These are phyloP conservation scores for Cyclocybe cylindracea DNA, from an alignment of 768 basidiomycete genomes.

Conservation along the genomic window DNA sequence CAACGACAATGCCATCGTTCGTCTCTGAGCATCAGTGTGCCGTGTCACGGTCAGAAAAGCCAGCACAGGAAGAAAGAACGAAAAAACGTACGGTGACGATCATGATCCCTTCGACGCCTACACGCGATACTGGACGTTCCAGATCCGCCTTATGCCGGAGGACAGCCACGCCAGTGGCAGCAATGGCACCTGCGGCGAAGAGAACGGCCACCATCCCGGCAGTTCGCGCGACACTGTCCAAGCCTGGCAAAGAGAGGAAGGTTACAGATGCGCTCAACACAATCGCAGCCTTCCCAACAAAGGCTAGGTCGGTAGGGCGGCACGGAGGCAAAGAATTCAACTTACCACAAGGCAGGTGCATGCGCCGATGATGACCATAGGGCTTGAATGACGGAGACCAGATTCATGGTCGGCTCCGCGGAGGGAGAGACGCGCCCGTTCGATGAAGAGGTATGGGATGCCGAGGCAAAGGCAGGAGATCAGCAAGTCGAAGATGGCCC, in stretches of 20 bases:
- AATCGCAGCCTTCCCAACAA: slow-evolving; percentile 63
- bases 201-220: slow-evolving; percentile 69
- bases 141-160: slow-evolving; percentile 71
- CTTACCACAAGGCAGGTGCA: slow-evolving; percentile 67
- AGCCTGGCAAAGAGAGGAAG: slow-evolving; percentile 74
- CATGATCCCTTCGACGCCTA: slow-evolving; percentile 60
- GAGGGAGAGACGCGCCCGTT: slow-evolving; percentile 40
- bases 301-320: slow-evolving; percentile 12
- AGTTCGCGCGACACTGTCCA: slow-evolving; percentile 64
- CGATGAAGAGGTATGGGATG: slow-evolving; percentile 75
- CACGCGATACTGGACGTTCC: slow-evolving; percentile 46
- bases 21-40: slow-evolving; percentile 37
- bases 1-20: slow-evolving; percentile 67
- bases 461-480: slow-evolving; percentile 71
- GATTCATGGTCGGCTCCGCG: slow-evolving; percentile 63
- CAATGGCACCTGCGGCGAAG: slow-evolving; percentile 70
- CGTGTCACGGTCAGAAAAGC: not conserved
- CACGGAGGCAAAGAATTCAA: slow-evolving; percentile 12
- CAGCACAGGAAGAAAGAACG: slow-evolving; percentile 1
- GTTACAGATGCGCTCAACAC: slow-evolving; percentile 82
- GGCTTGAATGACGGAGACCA: slow-evolving; percentile 45
- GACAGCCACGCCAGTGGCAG: slow-evolving; percentile 66
- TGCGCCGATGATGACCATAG: slow-evolving; percentile 64
- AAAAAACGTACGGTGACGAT: slow-evolving; percentile 41
- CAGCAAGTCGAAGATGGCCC: slow-evolving; percentile 57